A percentile compares a stretch with the other conserved stretches of the same genome.
phyloP scores from a whole-genome alignment of 768 basidiomycete species.

The Nevesoporus exiguus region DNA sequence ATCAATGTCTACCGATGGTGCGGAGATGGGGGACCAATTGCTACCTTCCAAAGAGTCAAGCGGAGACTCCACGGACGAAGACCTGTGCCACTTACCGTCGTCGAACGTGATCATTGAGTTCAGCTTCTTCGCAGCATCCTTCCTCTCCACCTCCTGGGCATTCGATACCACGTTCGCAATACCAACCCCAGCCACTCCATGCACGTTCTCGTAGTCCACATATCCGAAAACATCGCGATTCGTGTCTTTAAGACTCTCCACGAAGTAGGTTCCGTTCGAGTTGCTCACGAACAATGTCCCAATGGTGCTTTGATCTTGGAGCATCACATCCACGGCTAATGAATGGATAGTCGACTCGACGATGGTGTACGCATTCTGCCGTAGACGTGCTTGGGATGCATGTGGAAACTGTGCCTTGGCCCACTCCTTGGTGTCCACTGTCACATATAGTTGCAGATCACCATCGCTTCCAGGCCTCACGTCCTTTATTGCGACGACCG shows the following conservation, averaged over 20 bases:
- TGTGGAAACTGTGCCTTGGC: conserved; percentile 92
- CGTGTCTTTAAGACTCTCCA: conserved; percentile 85
- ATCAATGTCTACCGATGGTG: conserved; percentile 53
- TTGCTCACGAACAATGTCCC: conserved; percentile 96
- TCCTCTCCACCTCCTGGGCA: conserved; percentile 75
- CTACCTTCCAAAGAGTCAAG: conserved; percentile 42
- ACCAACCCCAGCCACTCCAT: conserved; percentile 87
- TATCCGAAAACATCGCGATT: conserved; percentile 86
- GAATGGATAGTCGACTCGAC: conserved; percentile 94
- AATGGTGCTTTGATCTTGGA: conserved; percentile 57
- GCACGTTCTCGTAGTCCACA: conserved; percentile 89
- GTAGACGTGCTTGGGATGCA: conserved; percentile 68
- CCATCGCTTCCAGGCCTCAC: conserved; percentile 48
- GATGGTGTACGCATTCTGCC: conserved; percentile 94
- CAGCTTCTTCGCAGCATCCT: conserved; percentile 66
- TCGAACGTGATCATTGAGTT: conserved; percentile 85
- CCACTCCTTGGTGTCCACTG: conserved; percentile 81
- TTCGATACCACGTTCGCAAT: conserved; percentile 87
- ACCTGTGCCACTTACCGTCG: conserved; percentile 50
- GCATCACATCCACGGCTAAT: conserved; percentile 89
- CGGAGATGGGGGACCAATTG: conserved; percentile 69
- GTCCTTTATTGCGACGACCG: conserved; percentile 86
- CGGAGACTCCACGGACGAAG: neutral
- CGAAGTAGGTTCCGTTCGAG: conserved; percentile 94
- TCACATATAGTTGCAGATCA: conserved; percentile 84